Base-by-base conservation (phyloP, 176 grass and related monocot genomes). In the Cenchrus purpureus region DNA sequence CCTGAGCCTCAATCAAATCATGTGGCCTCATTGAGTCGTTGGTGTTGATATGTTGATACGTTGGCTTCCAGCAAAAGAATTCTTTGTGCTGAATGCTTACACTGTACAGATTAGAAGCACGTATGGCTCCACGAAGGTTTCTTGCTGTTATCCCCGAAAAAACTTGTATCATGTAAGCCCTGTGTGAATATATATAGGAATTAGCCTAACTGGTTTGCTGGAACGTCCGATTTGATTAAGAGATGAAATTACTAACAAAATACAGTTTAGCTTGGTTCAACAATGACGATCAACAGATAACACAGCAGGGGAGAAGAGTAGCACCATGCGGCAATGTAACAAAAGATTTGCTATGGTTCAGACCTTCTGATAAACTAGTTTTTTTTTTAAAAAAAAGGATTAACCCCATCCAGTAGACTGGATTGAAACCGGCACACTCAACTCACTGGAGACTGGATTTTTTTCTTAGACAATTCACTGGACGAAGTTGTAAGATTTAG, bases 91-190 rank as follows among this genome's bases (percentile, higher is more conserved):
- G 20, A 55, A 77, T 6, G 13, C 5, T 32, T 77, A 58, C 46
- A 53, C 20, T 15, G 25, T 16, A 62, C 10, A 7, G 65, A 79
- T 55, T 66, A 8, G 71, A 56, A 78, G 20, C 57, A 1, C 8
- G 1, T 57, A 68, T 73, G 15, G 43, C 37, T 72, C 31, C 56
- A 62, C 11, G 29, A 59, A 37, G 13, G 76, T 31, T 71, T 16
- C 76, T 84, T 61, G 76, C 46, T 68, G 37, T 55, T 74, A 68
- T 81, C 74, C 71, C 87, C n/a, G 43, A 78, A 28, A 87, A 65
- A 40, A 60, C 65, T 20, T 73, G 76, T 79, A 87, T 70, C 91
- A 92, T 92, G 1, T 37, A 84, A 72, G 5, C n/a, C 73, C 46
- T 86, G 4, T 34, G 42, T n/a, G n/a, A 56, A 62, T 77, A 65